Evolutionary conservation across 2,329 filamentous ascomycete species (phyloP).

Genomic region (Plenodomus tracheiphilus): DNA sequence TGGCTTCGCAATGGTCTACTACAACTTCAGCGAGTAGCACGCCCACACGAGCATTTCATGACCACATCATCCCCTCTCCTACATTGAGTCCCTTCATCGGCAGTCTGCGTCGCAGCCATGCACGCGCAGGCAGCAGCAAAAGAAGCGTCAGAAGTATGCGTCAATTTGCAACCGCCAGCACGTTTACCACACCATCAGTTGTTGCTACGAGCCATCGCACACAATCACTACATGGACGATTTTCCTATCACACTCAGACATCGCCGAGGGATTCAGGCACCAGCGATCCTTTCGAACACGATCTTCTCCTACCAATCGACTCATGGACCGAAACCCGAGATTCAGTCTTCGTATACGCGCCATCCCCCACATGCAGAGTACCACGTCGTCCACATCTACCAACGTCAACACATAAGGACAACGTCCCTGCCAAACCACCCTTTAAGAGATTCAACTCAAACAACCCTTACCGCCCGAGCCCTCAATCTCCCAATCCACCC

Average conservation of each 20-base stretch:
- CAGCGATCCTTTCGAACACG: constrained; percentile 32
- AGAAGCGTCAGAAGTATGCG: constrained; percentile 22
- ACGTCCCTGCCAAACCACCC: background rate
- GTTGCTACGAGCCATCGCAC: constrained; percentile 24
- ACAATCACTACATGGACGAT: constrained; percentile 23
- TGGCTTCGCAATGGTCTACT: constrained; percentile 7
- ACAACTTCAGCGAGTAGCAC: background rate
- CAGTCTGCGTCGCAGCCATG: constrained; percentile 9
- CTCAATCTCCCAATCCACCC: constrained; percentile 1
- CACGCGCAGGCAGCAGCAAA: constrained; percentile 3
- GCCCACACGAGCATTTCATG: constrained; percentile 1
- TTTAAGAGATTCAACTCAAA: background rate
- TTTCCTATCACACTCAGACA: constrained; percentile 6
- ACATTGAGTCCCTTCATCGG: constrained; percentile 23
- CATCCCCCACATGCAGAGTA: constrained; percentile 23
- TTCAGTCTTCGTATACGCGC: constrained; percentile 29
- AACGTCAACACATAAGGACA: background rate
- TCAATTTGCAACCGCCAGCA: constrained; percentile 16
- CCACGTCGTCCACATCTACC: constrained; percentile 4
- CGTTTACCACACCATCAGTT: constrained; percentile 18
- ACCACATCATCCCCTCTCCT: constrained; percentile 25
- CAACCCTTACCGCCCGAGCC: background rate
- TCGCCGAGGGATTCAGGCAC: constrained; percentile 11
- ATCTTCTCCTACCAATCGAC: constrained; percentile 34
- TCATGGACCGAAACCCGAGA: constrained; percentile 32